Conservation (phyloP, 2,329 filamentous ascomycete genomes). For the Waltergamsia citrina region DNA sequence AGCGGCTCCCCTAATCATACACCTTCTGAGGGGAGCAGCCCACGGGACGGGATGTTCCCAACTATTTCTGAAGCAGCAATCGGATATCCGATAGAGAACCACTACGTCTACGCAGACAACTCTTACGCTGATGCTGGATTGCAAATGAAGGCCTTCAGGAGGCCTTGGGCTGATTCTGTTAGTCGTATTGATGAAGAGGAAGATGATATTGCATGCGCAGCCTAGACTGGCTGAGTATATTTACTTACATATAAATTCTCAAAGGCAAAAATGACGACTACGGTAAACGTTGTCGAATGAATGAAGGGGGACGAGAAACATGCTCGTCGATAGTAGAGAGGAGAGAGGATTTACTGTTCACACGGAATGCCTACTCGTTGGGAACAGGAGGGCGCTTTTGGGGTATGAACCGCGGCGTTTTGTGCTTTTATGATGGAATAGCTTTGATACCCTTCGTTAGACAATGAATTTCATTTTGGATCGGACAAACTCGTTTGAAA, state of each 20-base stretch:
- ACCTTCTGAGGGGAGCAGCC: slow-evolving; percentile 24
- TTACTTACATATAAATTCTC: too few species aligned
- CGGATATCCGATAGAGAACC: slow-evolving; percentile 14
- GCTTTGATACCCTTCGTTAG: slow-evolving; percentile 3
- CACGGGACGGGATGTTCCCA: slow-evolving; percentile 12
- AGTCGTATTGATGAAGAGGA: slow-evolving; percentile 26
- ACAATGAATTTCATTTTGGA: not conserved
- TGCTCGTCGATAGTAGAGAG: too few species aligned
- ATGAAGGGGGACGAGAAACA: too few species aligned
- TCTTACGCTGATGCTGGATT: slow-evolving; percentile 21
- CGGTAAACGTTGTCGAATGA: too few species aligned
- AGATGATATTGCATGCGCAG: not conserved
- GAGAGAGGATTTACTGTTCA: too few species aligned
- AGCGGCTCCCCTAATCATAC: slow-evolving; percentile 23
- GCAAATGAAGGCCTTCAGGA: slow-evolving; percentile 23
- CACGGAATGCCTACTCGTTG: too few species aligned
- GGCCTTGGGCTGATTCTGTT: slow-evolving; percentile 21
- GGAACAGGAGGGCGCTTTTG: too few species aligned
- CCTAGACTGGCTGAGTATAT: too few species aligned
- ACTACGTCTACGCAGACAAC: slow-evolving; percentile 19
- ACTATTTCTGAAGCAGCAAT: slow-evolving; percentile 2
- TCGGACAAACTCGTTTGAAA: not conserved
- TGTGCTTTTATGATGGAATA: too few species aligned
- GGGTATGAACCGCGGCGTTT: too few species aligned
- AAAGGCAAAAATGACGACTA: too few species aligned